Conservation (phyloP, 192 early-diverging fungal genomes). For the Backusella australiensis region DNA sequence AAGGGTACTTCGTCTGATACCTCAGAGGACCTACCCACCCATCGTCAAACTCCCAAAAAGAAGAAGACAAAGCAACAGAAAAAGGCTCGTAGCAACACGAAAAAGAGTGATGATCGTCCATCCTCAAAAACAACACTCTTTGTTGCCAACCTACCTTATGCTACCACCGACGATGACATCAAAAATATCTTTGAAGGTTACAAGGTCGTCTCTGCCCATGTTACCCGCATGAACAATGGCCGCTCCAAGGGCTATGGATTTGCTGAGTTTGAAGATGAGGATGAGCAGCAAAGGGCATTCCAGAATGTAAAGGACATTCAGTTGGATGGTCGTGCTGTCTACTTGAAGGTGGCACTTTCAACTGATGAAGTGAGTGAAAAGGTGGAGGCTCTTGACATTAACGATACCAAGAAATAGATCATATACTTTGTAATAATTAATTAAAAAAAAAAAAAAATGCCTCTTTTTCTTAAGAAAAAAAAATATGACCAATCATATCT, state of each 20-base stretch:
- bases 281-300: conserved; percentile 75
- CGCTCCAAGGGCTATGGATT: conserved; percentile 95
- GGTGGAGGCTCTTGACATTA: conserved; percentile 2
- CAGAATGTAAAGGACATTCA: conserved; percentile 55
- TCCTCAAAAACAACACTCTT: conserved; percentile 70
- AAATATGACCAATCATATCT: background rate
- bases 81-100: conserved; percentile 7
- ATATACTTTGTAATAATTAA: background rate
- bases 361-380: conserved; percentile 23
- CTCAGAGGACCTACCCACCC: background rate
- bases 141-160: conserved; percentile 80
- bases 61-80: conserved; percentile 27
- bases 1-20: background rate
- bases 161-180: conserved; percentile 66
- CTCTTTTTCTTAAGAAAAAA: background rate
- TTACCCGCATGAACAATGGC: conserved; percentile 62
- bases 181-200: conserved; percentile 76
- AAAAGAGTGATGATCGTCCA: background rate
- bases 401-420: conserved; percentile 11
- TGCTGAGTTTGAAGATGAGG: conserved; percentile 76
- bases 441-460: background rate
- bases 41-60: background rate
- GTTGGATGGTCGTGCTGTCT: conserved; percentile 67
- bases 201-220: conserved; percentile 72
- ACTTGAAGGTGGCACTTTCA: conserved; percentile 61